Percentiles rank a stretch among this genome's conserved stretches.
phyloP scores from a whole-genome alignment of 2,329 filamentous ascomycete species.

The Myriosclerotinia duriaeana region DNA sequence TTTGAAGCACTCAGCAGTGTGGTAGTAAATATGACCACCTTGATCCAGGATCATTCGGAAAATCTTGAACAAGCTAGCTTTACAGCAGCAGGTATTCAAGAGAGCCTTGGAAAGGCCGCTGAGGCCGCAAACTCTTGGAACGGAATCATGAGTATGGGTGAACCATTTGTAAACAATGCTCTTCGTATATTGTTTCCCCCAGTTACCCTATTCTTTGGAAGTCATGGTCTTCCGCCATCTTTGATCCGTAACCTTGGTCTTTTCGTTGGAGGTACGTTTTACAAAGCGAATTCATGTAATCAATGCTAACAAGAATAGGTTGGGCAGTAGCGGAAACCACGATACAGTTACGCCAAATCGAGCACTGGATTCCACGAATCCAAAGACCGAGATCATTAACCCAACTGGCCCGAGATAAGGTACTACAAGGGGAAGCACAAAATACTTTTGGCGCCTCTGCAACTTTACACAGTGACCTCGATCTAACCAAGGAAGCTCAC shows the following conservation, averaged over 20 bases:
- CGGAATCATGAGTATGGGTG: constrained; percentile 24
- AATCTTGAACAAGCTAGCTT: constrained; percentile 34
- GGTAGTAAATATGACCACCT: constrained; percentile 34
- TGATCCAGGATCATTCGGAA: constrained; percentile 32
- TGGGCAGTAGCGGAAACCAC: constrained; percentile 21
- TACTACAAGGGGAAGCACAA: neutral
- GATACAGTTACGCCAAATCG: constrained; percentile 11
- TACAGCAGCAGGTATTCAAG: constrained; percentile 31
- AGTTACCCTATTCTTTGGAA: constrained; percentile 31
- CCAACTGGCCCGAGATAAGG: constrained; percentile 21
- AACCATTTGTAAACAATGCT: constrained; percentile 29
- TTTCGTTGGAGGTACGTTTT: constrained; percentile 29
- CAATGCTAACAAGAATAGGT: constrained; percentile 16
- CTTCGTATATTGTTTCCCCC: constrained; percentile 29
- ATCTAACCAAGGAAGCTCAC: neutral
- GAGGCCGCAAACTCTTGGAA: constrained; percentile 29
- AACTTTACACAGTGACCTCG: neutral
- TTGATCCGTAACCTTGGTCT: constrained; percentile 31
- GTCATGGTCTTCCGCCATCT: constrained; percentile 34
- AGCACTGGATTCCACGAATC: constrained; percentile 20
- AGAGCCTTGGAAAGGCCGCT: constrained; percentile 33
- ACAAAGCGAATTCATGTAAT: no score
- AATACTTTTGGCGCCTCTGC: neutral
- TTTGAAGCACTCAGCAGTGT: constrained; percentile 28
- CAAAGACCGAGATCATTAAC: constrained; percentile 17